These are phyloP conservation scores for Mikania micrantha DNA, from an alignment of 129 eudicot species.

Conservation along the genomic window DNA sequence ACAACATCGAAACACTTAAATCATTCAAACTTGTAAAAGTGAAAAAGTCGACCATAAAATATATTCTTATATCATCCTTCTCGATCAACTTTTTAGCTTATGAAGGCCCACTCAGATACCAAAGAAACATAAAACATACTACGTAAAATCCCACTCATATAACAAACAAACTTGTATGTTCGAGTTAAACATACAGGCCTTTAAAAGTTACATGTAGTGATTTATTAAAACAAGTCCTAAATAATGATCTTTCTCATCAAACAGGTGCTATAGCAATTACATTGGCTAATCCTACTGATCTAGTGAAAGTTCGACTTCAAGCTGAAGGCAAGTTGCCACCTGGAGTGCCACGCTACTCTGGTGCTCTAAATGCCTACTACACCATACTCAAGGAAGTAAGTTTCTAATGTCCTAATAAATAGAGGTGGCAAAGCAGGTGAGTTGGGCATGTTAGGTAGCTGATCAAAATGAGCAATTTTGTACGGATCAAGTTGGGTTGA, in stretches of 20 bases:
- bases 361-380: slow-evolving; percentile 82
- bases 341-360: slow-evolving; percentile 72
- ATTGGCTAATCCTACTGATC: slow-evolving; percentile 93
- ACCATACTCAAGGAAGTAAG: slow-evolving; percentile 67
- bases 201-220: not conserved
- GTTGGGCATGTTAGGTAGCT: not conserved
- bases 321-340: slow-evolving; percentile 82
- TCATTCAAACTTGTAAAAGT: too few species aligned
- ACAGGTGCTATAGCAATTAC: slow-evolving; percentile 90
- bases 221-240: not conserved
- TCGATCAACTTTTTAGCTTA: not conserved
- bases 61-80: not conserved
- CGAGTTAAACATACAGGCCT: not conserved
- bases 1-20: too few species aligned
- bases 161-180: not conserved
- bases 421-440: not conserved
- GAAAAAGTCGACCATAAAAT: not conserved
- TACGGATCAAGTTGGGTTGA: not conserved
- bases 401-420: not conserved
- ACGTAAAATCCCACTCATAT: too few species aligned
- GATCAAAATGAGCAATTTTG: not conserved
- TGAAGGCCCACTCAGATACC: not conserved
- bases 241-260: not conserved
- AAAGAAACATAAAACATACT: not conserved
- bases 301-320: slow-evolving; percentile 94